Conservation (phyloP, 805 yeast species). For the Ogataea siamensis region DNA sequence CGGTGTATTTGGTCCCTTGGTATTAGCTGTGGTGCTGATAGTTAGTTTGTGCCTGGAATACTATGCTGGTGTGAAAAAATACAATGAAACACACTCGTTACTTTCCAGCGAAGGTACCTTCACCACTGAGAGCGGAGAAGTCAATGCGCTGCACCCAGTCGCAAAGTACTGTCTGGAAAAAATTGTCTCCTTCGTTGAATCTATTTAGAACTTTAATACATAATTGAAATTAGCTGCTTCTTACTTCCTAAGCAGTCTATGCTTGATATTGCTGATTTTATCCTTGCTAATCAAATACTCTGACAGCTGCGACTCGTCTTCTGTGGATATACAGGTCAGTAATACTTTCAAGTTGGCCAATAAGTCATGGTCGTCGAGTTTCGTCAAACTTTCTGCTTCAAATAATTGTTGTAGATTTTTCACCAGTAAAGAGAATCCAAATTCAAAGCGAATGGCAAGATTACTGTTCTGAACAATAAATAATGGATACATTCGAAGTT, state of each 20-base stretch:
- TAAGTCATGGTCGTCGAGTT: slow-evolving; percentile 33
- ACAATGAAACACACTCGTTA: slow-evolving; percentile 24
- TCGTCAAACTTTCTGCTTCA: slow-evolving; percentile 30
- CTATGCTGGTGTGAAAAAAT: slow-evolving; percentile 53
- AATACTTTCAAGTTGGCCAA: slow-evolving; percentile 36
- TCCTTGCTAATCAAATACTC: slow-evolving; percentile 24
- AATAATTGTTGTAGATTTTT: slow-evolving; percentile 47
- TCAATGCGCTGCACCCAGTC: slow-evolving; percentile 28
- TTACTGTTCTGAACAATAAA: slow-evolving; percentile 44
- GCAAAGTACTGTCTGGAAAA: slow-evolving; percentile 25
- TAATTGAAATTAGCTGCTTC: not conserved
- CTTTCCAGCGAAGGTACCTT: slow-evolving; percentile 7
- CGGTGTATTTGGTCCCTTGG: slow-evolving; percentile 84
- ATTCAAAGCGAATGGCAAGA: slow-evolving; percentile 44
- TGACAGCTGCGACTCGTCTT: slow-evolving; percentile 15
- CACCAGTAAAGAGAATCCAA: slow-evolving; percentile 44
- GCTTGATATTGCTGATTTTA: slow-evolving; percentile 27
- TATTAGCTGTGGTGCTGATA: slow-evolving; percentile 68
- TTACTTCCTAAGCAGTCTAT: slow-evolving; percentile 21
- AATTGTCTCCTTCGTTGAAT: slow-evolving; percentile 26
- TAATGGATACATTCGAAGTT: slow-evolving; percentile 45
- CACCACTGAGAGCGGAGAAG: slow-evolving; percentile 16
- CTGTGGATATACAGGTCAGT: slow-evolving; percentile 30
- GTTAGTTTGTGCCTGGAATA: slow-evolving; percentile 71
- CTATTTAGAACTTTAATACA: slow-evolving; percentile 17